Conservation (phyloP, 2,329 filamentous ascomycete genomes). For the Venturia nashicola region DNA sequence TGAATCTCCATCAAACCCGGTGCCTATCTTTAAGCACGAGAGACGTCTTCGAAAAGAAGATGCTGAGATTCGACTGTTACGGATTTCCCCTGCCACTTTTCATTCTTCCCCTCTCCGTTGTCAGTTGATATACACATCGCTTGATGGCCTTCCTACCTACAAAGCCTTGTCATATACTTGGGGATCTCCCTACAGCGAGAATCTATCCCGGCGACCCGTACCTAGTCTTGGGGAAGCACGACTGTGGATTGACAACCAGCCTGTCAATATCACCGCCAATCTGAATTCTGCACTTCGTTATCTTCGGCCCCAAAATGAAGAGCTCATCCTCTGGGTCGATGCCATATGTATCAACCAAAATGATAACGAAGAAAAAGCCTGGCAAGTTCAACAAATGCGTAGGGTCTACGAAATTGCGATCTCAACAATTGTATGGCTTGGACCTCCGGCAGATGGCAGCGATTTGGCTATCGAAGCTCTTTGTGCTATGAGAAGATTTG, state of each 20-base stretch:
- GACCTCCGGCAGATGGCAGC: neutral
- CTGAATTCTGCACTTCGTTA: conserved; percentile 5
- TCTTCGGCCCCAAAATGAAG: neutral
- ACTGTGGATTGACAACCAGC: neutral
- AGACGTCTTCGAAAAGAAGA: neutral
- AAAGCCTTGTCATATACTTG: neutral
- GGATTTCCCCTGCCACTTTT: neutral
- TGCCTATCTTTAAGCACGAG: neutral
- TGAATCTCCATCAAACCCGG: neutral
- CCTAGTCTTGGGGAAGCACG: neutral
- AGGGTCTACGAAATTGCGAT: neutral
- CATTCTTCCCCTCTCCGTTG: neutral
- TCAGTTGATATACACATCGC: neutral
- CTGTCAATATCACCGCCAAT: neutral
- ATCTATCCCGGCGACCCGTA: neutral
- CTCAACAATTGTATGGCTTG: neutral
- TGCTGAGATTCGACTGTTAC: neutral
- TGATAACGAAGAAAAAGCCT: conserved; percentile 4
- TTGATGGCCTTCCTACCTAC: neutral
- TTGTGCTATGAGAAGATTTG: neutral
- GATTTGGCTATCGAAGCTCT: neutral
- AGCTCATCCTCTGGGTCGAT: conserved; percentile 4
- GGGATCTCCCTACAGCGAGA: neutral
- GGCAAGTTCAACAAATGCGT: conserved; percentile 6
- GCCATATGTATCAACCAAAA: conserved; percentile 4